Evolutionary conservation across 2,329 filamentous ascomycete genomes (phyloP), one percentile per base, ranked within the genome.

Genomic region (Clonostachys solani): DNA sequence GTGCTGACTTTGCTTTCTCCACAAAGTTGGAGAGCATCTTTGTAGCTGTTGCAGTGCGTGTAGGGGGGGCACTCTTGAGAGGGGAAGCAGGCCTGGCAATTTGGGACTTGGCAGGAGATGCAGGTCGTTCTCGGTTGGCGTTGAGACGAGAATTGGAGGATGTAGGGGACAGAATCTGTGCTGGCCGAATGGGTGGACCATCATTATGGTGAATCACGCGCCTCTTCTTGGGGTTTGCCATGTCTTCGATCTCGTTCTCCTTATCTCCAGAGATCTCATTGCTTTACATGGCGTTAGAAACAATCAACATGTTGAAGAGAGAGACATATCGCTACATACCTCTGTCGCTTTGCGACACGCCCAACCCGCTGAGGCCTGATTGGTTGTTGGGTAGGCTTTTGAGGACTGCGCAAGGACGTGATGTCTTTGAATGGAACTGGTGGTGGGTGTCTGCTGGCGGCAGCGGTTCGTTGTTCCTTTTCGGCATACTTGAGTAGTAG

Each of bases 111-210:
- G 69, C 64, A 13, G 80, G 76, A n/a, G 81, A 79, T 6, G 61
- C 60, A 3, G 71, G 67, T 9, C 72, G 64, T 29, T 29, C 23
- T 29, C 23, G 23, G 54, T 64, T 70, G 43, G 81, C 78, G 17
- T 64, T 62, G 49, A 87, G 76, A 45, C 88, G 83, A 6, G 87
- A 87, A 60, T 95, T 95, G 49, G 86, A 85, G 0, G 89, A 92
- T 45, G 88, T 86, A 3, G 90, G 90, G 2, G 91, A 95, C 4
- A 95, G 74, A 36, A 95, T 78, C 63, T 86, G 76, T 44, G 75
- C 68, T 51, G 80, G 65, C 53, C 61, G 61, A 38, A 66, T 57
- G 43, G 50, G 49, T 54, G 67, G 56, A 51, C 64, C 52, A 23
- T 68, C 73, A 49, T 68, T 69, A 17, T 67, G 72, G 47, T 67